Evolutionary conservation across 2,329 filamentous ascomycete genomes (phyloP), one percentile per base, ranked within the genome.

Genomic region (Curvularia lunata): DNA sequence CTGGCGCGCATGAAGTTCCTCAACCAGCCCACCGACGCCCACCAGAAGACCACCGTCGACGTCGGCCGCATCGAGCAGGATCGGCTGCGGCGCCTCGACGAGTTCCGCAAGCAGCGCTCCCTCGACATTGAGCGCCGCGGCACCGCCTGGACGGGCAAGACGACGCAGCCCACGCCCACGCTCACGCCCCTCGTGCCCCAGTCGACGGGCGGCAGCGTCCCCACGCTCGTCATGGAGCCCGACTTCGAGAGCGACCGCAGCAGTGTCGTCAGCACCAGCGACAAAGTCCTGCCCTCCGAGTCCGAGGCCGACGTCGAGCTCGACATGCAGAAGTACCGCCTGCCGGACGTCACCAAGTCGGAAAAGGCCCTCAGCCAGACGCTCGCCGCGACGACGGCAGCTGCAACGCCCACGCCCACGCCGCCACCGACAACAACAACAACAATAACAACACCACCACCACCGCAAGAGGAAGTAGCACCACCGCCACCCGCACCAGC

Each of bases 321-420:
- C 48, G 89, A 92, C 77, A 88, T 85, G 55, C 84, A 89, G 72
- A 91, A 92, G 76, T 92, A 91, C 73, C 85, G 87, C 43, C 79
- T 91, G 73, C 88, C 89, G 54, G 89, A 92, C 75, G 87, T 77
- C 83, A 86, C 77, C 85, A 91, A 81, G 86, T 86, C 77, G 83
- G 86, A 73, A 88, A 58, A 58, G 42, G 56, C 56, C 47, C 56
- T 58, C 41, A 89, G 72, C 60, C 80, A 73, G 48, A 65, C 60
- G 48, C 58, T 78, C 77, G 51, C 67, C 58, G 56, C 69, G 59
- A 62, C 69, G 56, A 66, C 30, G 49, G 57, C 38, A 53, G 56
- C 56, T 88, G 71, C 61, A 79, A 69, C 53, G 65, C 55, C 47
- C 54, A 78, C 78, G 59, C 50, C 67, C 51, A 58, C 67, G 9